phyloP scores from a whole-genome alignment of 768 basidiomycete species.

The Kwoniella pini region DNA sequence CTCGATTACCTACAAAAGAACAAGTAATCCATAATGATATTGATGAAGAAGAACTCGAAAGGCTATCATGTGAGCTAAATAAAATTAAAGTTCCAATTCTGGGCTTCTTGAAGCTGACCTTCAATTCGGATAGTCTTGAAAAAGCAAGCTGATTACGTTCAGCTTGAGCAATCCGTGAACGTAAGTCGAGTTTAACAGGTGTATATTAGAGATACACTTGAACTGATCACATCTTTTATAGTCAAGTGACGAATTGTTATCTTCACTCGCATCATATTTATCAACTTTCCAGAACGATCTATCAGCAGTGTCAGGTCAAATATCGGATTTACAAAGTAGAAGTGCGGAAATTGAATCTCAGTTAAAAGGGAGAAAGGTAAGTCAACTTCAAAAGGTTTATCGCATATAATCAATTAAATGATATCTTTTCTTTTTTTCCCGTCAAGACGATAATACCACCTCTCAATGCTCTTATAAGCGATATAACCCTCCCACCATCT shows the following conservation, averaged over 20 bases:
- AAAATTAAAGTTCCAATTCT: too few species aligned
- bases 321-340: constrained; percentile 85
- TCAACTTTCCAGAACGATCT: constrained; percentile 95
- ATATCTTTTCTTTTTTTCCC: neutral
- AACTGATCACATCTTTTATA: constrained; percentile 50
- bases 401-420: neutral
- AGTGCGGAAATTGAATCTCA: constrained; percentile 87
- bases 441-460: constrained; percentile 85
- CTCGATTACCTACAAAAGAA: constrained; percentile 13
- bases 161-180: constrained; percentile 43
- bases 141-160: constrained; percentile 33
- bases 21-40: constrained; percentile 13
- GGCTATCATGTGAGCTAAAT: constrained; percentile 29
- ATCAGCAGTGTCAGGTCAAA: constrained; percentile 91
- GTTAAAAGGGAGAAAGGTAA: constrained; percentile 78
- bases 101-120: neutral
- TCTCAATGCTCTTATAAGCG: constrained; percentile 73
- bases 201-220: too few species aligned
- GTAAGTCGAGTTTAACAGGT: too few species aligned
- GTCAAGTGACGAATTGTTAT: constrained; percentile 82
- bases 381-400: constrained; percentile 39
- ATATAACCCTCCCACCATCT: constrained; percentile 78
- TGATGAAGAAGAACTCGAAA: constrained; percentile 29
- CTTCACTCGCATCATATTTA: constrained; percentile 85
- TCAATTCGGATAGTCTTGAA: constrained; percentile 19